phyloP scores from a whole-genome alignment of 1,139 yeast genomes.

The Lodderomyces pseudojiufengensis region DNA sequence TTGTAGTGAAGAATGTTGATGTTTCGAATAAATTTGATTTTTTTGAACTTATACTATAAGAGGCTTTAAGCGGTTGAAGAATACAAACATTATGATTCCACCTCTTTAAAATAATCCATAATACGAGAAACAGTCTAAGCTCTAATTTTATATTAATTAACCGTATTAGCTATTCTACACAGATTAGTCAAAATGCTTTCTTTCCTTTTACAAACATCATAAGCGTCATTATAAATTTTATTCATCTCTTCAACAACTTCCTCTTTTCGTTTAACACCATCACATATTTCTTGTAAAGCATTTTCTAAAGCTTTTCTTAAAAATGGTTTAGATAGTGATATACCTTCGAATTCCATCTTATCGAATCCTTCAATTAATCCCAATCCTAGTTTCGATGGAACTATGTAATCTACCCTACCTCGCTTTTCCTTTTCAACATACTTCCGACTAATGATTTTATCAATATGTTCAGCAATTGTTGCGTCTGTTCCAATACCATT shows the following conservation, averaged over 20 bases:
- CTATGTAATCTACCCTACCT: constrained; percentile 38
- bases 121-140: no score
- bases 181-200: constrained; percentile 24
- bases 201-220: constrained; percentile 35
- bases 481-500: constrained; percentile 99
- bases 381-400: constrained; percentile 83
- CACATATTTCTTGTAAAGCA: constrained; percentile 62
- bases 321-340: constrained; percentile 86
- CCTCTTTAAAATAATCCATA: no score
- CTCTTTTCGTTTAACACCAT: constrained; percentile 53
- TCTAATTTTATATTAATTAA: no score
- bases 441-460: constrained; percentile 64
- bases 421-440: constrained; percentile 55
- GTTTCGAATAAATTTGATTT: no score
- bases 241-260: constrained; percentile 58
- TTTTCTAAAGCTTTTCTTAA: constrained; percentile 73
- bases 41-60: no score
- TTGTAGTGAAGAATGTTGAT: no score
- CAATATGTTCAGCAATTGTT: constrained; percentile 96
- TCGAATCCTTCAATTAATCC: constrained; percentile 89
- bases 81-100: no score
- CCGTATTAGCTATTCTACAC: constrained; percentile 20
- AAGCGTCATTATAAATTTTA: constrained; percentile 61
- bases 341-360: constrained; percentile 62
- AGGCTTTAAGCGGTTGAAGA: no score